Evolutionary conservation across 2,329 filamentous ascomycete species (phyloP), one percentile per base, ranked within the genome.

Genomic region (Fonsecaea monophora): DNA sequence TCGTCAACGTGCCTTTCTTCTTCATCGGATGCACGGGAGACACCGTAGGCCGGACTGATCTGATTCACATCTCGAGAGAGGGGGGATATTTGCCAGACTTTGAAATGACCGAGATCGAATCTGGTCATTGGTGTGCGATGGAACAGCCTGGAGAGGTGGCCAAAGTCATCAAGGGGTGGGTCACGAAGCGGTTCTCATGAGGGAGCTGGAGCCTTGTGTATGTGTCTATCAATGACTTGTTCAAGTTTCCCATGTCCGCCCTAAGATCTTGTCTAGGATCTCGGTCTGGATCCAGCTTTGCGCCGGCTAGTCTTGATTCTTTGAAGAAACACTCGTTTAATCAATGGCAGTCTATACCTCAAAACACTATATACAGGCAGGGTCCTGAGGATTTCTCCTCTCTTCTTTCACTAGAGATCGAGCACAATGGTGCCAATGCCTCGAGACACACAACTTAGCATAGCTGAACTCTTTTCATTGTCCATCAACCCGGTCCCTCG

Each of bases 361-460:
- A 45, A 45, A 1, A 50, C 12, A 30, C 45, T 13, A 21, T 21
- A 25, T 12, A 18, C 25, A 2, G 7, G 15, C 25, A 12, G 40
- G 4, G 45, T 12, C 25, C 45, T 50, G 3, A 34, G 21, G 9
- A 13, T 9, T 5, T 25, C 15, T 32, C 7, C 1, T 25, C 4
- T 10, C 13, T 32, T 13, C 10, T 34, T 15, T 59, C 48, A 13
- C 10, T 50, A 68, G 15, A 68, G 53, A 13, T 68, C 66, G 13
- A 68, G 45, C 12, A 68, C 58, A 54, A 68, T 62, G 0, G 34
- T 65, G 1, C 65, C 62, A 32, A 67, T 53, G n/a, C 65, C 66
- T 66, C 66, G 34, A 10, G 62, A 64, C 8, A 68, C 66, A 40
- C 66, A 68, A 50, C 66, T 68, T 18, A 68, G 40, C 66, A 68